Percentiles rank a stretch among this genome's conserved stretches.
phyloP scores from a whole-genome alignment of 495 filamentous ascomycete genomes.

The Daldinia caldariorum region DNA sequence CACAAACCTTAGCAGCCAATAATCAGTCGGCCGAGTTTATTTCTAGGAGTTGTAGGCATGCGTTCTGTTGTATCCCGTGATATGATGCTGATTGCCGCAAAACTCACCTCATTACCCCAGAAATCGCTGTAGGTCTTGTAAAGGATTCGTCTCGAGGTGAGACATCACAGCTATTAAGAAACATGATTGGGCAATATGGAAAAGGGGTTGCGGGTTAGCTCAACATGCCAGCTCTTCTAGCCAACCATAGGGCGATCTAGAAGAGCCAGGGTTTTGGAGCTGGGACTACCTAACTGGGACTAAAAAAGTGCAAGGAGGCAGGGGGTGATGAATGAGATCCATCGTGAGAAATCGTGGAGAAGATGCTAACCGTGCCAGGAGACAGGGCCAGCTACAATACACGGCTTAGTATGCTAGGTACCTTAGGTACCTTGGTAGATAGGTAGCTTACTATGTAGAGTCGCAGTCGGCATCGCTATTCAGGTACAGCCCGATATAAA shows the following conservation, averaged over 20 bases:
- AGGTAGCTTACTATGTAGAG: neutral
- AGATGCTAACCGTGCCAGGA: neutral
- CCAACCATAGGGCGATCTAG: conserved; percentile 25
- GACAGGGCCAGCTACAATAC: too few species aligned
- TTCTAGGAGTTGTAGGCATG: neutral
- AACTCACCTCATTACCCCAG: conserved; percentile 36
- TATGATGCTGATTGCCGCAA: conserved; percentile 18
- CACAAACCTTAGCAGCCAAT: neutral
- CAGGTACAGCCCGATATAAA: conserved; percentile 12
- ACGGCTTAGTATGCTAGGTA: too few species aligned
- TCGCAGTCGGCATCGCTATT: conserved; percentile 13
- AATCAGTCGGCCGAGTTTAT: conserved; percentile 1
- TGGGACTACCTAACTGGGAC: neutral
- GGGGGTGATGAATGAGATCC: neutral
- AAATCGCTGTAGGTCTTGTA: conserved; percentile 9
- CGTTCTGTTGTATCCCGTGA: conserved; percentile 26
- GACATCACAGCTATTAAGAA: conserved; percentile 13
- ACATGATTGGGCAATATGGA: conserved; percentile 26
- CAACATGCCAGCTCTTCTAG: conserved; percentile 1
- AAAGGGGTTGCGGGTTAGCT: conserved; percentile 21
- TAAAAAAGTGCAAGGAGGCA: conserved; percentile 5
- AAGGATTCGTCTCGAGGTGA: conserved; percentile 3
- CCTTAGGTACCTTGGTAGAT: too few species aligned
- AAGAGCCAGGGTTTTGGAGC: conserved; percentile 3
- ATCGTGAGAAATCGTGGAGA: conserved; percentile 27